Percentiles rank a stretch among this genome's conserved stretches.
phyloP scores from a whole-genome alignment of 2,329 filamentous ascomycete species.

The Balansia obtecta region DNA sequence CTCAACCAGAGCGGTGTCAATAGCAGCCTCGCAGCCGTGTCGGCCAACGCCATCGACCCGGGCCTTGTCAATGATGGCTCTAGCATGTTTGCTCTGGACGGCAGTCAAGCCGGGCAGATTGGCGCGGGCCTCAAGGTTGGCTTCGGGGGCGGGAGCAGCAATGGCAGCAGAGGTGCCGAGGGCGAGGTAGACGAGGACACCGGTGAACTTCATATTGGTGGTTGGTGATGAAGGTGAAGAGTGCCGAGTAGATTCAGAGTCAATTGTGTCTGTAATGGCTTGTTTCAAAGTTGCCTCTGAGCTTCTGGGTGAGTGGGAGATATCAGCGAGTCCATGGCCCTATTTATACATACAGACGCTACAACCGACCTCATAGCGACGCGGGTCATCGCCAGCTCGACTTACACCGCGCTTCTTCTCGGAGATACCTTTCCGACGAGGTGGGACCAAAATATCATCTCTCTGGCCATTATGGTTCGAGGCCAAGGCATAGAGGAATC shows the following conservation, averaged over 20 bases:
- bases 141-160: neutral
- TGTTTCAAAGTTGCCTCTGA: neutral
- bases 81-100: slow-evolving; percentile 10
- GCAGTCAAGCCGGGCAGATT: slow-evolving; percentile 11
- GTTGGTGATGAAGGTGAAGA: neutral
- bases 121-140: slow-evolving; percentile 3
- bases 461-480: neutral
- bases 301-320: neutral
- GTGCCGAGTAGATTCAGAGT: neutral
- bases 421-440: neutral
- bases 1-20: slow-evolving; percentile 13
- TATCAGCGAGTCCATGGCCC: neutral
- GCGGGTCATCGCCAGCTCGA: neutral
- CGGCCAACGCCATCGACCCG: slow-evolving; percentile 8
- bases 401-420: neutral
- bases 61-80: slow-evolving; percentile 11
- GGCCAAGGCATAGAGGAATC: neutral
- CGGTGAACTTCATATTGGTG: slow-evolving; percentile 7
- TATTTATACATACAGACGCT: neutral
- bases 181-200: neutral
- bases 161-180: neutral
- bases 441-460: neutral
- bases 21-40: slow-evolving; percentile 12
- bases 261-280: neutral
- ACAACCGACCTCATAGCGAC: neutral